Conservation (phyloP, 2,329 filamentous ascomycete genomes). For the Fonsecaea nubica region DNA sequence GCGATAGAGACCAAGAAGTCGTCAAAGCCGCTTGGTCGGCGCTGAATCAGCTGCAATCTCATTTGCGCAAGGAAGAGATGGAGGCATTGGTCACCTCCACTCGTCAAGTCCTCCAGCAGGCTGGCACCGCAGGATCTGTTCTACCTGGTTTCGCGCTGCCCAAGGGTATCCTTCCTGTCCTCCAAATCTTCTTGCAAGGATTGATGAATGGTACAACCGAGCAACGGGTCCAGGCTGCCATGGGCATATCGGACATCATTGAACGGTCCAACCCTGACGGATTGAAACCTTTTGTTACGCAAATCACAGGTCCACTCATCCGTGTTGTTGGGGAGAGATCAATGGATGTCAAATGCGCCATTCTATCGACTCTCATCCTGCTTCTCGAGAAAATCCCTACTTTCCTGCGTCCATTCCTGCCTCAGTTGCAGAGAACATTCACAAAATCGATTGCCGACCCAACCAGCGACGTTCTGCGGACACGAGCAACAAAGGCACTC, state of each 20-base stretch:
- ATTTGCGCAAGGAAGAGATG: constrained; percentile 96
- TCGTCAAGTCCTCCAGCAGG: constrained; percentile 81
- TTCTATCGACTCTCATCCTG: constrained; percentile 92
- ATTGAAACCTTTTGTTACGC: constrained; percentile 92
- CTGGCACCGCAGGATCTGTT: constrained; percentile 84
- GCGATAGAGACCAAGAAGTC: constrained; percentile 80
- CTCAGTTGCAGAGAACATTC: constrained; percentile 95
- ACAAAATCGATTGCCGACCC: constrained; percentile 94
- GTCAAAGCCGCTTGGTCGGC: constrained; percentile 90
- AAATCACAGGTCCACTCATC: constrained; percentile 96
- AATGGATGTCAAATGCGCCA: constrained; percentile 90
- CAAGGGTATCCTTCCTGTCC: constrained; percentile 94
- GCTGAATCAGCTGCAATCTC: constrained; percentile 84
- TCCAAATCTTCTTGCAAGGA: constrained; percentile 97
- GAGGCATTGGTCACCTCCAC: constrained; percentile 88
- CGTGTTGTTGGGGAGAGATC: constrained; percentile 96
- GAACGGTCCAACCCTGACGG: constrained; percentile 88
- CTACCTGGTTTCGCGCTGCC: constrained; percentile 87
- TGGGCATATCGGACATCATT: constrained; percentile 94
- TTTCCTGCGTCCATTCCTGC: constrained; percentile 94
- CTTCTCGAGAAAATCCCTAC: constrained; percentile 94
- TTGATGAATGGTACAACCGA: constrained; percentile 95
- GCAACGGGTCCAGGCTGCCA: constrained; percentile 86
- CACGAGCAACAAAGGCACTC: constrained; percentile 87
- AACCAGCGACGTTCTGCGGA: constrained; percentile 84